These are phyloP conservation scores for Martensiomyces pterosporus DNA, from an alignment of 192 early-diverging fungal genomes.

Conservation along the genomic window DNA sequence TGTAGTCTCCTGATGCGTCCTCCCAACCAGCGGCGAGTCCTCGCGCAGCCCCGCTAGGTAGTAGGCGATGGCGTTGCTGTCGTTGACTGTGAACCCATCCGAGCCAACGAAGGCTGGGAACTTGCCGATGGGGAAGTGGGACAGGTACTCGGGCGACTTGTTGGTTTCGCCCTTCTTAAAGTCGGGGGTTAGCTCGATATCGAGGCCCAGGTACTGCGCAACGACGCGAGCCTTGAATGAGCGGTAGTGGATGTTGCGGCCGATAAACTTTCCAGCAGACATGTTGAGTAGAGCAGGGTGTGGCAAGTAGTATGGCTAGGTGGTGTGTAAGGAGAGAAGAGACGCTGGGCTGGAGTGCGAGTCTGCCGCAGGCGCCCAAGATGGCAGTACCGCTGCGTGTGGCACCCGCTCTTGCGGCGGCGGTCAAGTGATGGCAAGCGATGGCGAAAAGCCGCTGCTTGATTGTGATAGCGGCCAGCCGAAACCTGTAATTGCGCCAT, in stretches of 20 bases:
- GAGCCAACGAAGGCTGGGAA: slow-evolving; percentile 75
- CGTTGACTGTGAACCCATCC: slow-evolving; percentile 59
- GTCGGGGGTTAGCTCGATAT: slow-evolving; percentile 52
- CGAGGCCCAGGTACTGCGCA: slow-evolving; percentile 71
- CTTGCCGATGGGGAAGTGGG: slow-evolving; percentile 85
- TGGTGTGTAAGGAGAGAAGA: no score
- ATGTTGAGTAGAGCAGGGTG: background rate
- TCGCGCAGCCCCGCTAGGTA: slow-evolving; percentile 46
- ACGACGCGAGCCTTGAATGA: background rate
- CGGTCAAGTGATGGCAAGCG: no score
- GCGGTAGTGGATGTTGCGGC: slow-evolving; percentile 1
- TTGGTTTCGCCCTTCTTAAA: slow-evolving; percentile 60
- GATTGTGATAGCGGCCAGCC: no score
- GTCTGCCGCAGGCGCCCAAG: no score
- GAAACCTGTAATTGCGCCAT: no score
- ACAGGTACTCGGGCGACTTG: slow-evolving; percentile 66
- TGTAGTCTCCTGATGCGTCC: slow-evolving; percentile 38
- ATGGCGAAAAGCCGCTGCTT: no score
- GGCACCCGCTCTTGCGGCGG: no score
- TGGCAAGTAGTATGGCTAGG: background rate
- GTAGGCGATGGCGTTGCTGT: slow-evolving; percentile 81
- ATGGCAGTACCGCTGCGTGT: no score
- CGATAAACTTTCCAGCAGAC: background rate
- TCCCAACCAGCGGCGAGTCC: slow-evolving; percentile 44
- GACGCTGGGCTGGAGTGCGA: no score